Evolutionary conservation across 345 rosid genomes (phyloP), one percentile per base, ranked within the genome.

Genomic region (Cardiospermum halicacabum): DNA sequence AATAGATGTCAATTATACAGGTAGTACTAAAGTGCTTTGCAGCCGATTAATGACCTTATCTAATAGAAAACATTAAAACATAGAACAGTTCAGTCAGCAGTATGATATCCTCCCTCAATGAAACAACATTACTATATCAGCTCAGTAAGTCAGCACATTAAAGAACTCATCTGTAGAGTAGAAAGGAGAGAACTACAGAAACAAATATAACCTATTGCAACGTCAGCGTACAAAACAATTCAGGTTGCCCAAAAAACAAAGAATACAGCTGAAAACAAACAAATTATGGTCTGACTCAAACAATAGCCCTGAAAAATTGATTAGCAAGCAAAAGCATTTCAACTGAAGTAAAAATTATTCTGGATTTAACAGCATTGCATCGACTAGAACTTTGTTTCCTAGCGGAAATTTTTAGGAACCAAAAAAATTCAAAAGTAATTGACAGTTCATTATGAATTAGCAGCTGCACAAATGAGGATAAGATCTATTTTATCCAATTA

Each of bases 181-280:
- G 25, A 50, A 34, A 16, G 25, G 57, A 28, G 57, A 28, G 53
- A 21, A 49, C 24, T 40, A 32, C 19, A 49, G 10, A 50, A 63
- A 50, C 49, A 47, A 50, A 48, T 27, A 32, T 22, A 0, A 13
- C 45, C 28, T 7, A 45, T 10, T 8, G 12, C 26, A 5, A 62
- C 27, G 47, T 19, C 16, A 48, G 48, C 21, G 27, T 28, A 30
- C 22, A n/a, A 48, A 21, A 25, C 50, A 37, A 24, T 24, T 40
- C 16, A 40, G 0, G 28, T 5, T 13, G 40, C 45, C 32, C 2
- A 10, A 9, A 62, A 22, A n/a, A n/a, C n/a, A 30, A 26, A 31
- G 19, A 62, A 30, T 11, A 50, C 25, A 62, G 32, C 9, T 21
- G 13, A 48, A 28, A 62, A 62, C 43, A 50, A 32, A 54, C 47